Percentiles rank a stretch among this genome's conserved stretches.
Evolutionary conservation across 768 basidiomycete species (phyloP).

Genomic region (Grammothele lineata): DNA sequence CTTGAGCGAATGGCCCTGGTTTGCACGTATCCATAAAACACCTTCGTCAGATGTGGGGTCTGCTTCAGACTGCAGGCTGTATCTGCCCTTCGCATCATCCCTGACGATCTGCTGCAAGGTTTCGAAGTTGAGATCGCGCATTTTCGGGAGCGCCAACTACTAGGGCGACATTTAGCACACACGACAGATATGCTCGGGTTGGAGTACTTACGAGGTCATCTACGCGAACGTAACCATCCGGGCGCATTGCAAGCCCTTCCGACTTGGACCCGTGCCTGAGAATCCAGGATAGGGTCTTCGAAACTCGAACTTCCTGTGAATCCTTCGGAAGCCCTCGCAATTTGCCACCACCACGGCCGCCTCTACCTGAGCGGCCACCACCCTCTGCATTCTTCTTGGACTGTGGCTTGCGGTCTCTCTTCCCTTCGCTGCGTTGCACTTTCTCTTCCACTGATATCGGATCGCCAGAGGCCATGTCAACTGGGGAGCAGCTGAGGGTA

Average conservation of each 20-base stretch:
- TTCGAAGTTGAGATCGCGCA: constrained; percentile 54
- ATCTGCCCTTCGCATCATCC: constrained; percentile 64
- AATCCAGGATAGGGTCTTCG: constrained; percentile 87
- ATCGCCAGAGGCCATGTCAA: neutral
- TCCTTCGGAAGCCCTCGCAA: constrained; percentile 58
- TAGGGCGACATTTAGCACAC: constrained; percentile 14
- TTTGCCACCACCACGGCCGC: constrained; percentile 28
- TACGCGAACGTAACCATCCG: constrained; percentile 84
- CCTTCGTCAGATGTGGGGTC: constrained; percentile 29
- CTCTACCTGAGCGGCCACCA: neutral
- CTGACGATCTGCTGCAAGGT: constrained; percentile 60
- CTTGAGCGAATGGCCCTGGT: constrained; percentile 86
- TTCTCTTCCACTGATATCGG: neutral
- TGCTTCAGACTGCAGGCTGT: constrained; percentile 52
- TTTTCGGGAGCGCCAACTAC: constrained; percentile 67
- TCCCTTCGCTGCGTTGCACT: neutral
- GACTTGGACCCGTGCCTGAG: constrained; percentile 86
- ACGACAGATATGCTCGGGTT: neutral
- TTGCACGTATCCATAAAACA: constrained; percentile 86
- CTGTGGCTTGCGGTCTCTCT: constrained; percentile 2
- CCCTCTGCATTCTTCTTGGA: neutral
- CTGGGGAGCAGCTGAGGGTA: no score
- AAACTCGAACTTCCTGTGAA: constrained; percentile 62
- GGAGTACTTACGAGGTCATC: constrained; percentile 71
- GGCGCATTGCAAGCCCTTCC: constrained; percentile 69